These are phyloP conservation scores for Westerdykella sp. DNA, from an alignment of 2,329 filamentous ascomycete species.

Conservation along the genomic window DNA sequence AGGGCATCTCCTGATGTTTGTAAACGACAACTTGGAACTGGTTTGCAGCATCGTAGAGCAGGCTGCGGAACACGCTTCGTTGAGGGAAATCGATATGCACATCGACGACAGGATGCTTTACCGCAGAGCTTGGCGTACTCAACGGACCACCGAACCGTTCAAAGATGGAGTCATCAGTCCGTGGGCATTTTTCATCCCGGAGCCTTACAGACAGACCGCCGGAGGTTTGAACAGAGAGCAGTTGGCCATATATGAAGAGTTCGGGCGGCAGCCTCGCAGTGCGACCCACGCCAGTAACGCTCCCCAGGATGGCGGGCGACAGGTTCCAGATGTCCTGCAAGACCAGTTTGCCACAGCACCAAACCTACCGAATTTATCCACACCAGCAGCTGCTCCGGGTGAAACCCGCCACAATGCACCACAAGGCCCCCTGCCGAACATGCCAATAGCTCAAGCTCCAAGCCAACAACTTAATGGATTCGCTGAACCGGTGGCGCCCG, in stretches of 20 bases:
- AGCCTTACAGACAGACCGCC: slow-evolving; percentile 82
- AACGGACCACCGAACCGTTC: slow-evolving; percentile 76
- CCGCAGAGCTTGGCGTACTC: slow-evolving; percentile 67
- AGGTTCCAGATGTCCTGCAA: slow-evolving; percentile 57
- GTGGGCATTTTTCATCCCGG: slow-evolving; percentile 90
- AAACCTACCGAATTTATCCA: slow-evolving; percentile 50
- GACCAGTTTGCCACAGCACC: slow-evolving; percentile 55
- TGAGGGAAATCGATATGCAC: slow-evolving; percentile 92
- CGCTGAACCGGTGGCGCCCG: slow-evolving; percentile 39
- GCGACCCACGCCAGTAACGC: slow-evolving; percentile 50
- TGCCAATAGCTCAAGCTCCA: slow-evolving; percentile 32
- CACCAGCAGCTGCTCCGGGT: slow-evolving; percentile 56
- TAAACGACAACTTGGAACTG: slow-evolving; percentile 92
- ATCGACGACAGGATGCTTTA: slow-evolving; percentile 74
- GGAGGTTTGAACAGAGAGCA: slow-evolving; percentile 84
- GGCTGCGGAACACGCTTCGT: slow-evolving; percentile 85
- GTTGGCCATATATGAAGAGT: slow-evolving; percentile 94
- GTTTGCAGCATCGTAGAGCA: slow-evolving; percentile 93
- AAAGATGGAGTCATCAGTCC: slow-evolving; percentile 73
- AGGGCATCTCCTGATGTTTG: slow-evolving; percentile 95
- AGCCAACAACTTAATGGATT: slow-evolving; percentile 56
- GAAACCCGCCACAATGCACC: slow-evolving; percentile 54
- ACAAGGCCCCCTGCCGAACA: slow-evolving; percentile 37
- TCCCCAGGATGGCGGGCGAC: slow-evolving; percentile 54
- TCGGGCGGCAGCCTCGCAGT: slow-evolving; percentile 77